Evolutionary conservation across 116 monocot genomes (phyloP), one percentile per base, ranked within the genome.

Genomic region (Dioscorea cayenensis): DNA sequence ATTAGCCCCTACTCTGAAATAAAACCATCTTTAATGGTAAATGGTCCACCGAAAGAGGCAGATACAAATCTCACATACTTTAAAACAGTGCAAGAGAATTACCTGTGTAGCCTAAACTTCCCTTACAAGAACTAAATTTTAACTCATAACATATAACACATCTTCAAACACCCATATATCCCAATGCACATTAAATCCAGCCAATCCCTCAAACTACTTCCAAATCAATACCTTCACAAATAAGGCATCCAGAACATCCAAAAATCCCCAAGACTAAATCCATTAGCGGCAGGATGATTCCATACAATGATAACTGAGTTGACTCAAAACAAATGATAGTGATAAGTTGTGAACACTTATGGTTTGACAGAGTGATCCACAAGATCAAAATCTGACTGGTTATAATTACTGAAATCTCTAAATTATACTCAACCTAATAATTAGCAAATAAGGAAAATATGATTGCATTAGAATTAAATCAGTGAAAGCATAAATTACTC

Each of bases 231-330:
- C 66, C 58, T 27, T 67, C 27, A 59, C 37, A 67, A 43, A 67
- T 43, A 66, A 32, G 25, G 25, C 36, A 67, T 75, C 36, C 65
- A 75, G 67, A 23, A 17, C 37, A 67, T 59, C 25, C 38, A 36
- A 16, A 16, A 16, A 16, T 14, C 55, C 55, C 16, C 14, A 55
- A 16, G 18, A 17, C 49, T 43, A 49, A 48, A 19, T 25, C 55
- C 13, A 55, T 16, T 19, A 16, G 55, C 55, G 17, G 55, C 55
- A 55, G 18, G n/a, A 55, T 55, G 2, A 55, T n/a, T 55, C 19
- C n/a, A 55, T 18, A 18, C 51, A 17, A 2, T 55, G 55, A 55
- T 5, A 11, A 55, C 55, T 16, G 17, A 14, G n/a, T 18, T 55
- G 18, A 55, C 17, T 11, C 16, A 12, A n/a, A 55, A 55, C 19